These are phyloP conservation scores for Colletotrichum filicis DNA, from an alignment of 2,329 filamentous ascomycete species.

Conservation along the genomic window DNA sequence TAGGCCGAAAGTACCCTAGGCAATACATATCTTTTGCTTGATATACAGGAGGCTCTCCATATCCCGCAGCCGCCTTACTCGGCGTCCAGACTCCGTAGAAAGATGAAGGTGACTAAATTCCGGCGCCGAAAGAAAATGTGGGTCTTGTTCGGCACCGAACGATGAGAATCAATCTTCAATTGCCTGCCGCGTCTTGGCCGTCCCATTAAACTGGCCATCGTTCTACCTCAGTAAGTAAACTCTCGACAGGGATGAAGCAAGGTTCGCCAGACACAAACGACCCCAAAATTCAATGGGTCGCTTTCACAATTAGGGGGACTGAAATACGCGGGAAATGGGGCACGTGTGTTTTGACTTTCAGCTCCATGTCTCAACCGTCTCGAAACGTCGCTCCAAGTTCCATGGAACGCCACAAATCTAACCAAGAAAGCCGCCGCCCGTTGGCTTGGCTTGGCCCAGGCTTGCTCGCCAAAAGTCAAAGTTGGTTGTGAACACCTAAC, in stretches of 20 bases:
- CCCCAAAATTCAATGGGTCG: background rate
- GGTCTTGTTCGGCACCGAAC: too few relatives aligned
- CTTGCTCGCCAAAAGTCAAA: background rate
- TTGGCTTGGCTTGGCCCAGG: background rate
- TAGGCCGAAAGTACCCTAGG: too few relatives aligned
- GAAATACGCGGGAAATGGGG: background rate
- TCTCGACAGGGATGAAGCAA: background rate
- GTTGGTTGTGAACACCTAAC: background rate
- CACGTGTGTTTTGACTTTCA: constrained; percentile 5
- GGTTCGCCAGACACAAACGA: background rate
- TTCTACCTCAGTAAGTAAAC: background rate
- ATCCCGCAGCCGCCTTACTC: too few relatives aligned
- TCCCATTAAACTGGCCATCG: background rate
- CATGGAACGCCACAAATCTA: background rate
- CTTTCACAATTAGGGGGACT: background rate
- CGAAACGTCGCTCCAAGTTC: background rate
- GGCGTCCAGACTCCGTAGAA: too few relatives aligned
- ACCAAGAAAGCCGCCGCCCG: background rate
- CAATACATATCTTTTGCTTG: too few relatives aligned
- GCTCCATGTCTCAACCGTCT: constrained; percentile 7
- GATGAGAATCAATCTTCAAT: too few relatives aligned
- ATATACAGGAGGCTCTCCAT: too few relatives aligned
- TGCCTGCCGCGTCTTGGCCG: background rate
- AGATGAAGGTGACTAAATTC: too few relatives aligned
- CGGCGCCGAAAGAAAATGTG: too few relatives aligned